phyloP scores from a whole-genome alignment of 495 filamentous ascomycete genomes.

The Annulohypoxylon bovei region DNA sequence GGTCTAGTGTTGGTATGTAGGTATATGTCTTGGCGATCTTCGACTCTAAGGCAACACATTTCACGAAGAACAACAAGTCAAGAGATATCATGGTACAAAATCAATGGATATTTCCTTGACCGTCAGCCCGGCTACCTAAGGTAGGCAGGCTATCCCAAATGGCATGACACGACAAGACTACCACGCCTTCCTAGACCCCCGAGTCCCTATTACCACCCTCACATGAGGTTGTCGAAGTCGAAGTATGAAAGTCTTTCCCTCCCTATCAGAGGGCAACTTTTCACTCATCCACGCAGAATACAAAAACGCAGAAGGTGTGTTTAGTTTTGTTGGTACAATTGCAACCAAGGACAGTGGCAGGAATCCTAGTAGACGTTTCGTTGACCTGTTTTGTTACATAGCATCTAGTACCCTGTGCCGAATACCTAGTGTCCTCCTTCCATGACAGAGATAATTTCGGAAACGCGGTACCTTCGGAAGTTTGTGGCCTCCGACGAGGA shows the following conservation, averaged over 20 bases:
- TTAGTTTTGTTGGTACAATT: slow-evolving; percentile 11
- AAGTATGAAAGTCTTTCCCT: background rate
- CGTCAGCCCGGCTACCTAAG: background rate
- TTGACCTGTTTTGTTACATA: background rate
- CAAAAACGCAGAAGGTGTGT: background rate
- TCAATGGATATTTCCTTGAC: background rate
- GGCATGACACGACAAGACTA: background rate
- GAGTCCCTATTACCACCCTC: background rate
- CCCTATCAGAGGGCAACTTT: background rate
- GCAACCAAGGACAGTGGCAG: background rate
- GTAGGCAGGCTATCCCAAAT: background rate
- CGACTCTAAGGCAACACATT: background rate
- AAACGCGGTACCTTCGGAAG: too few species aligned
- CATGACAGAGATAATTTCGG: background rate
- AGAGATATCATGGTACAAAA: background rate
- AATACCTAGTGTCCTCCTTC: background rate
- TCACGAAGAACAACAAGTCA: background rate
- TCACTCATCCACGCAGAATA: background rate
- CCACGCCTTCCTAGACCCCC: background rate
- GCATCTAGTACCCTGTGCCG: background rate
- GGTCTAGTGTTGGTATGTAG: too few species aligned
- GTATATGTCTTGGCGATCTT: background rate
- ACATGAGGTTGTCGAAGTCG: background rate
- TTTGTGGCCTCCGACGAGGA: background rate
- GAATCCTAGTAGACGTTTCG: background rate